Conservation (phyloP, 495 filamentous ascomycete species). For the Neurospora sp. region DNA sequence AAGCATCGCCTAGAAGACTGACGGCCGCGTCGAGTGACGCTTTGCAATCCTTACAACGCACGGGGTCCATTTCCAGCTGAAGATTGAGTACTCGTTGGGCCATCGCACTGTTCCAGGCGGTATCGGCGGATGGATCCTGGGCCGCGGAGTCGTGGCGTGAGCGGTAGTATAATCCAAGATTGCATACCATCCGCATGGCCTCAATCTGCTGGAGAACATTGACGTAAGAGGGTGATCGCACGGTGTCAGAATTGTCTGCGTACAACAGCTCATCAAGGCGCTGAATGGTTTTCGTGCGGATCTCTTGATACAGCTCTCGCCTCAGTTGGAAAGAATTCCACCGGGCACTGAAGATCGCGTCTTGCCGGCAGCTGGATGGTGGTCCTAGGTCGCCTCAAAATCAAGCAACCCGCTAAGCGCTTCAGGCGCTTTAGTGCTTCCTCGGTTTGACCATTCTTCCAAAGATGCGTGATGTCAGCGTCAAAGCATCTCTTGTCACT, state of each 20-base stretch:
- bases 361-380: constrained; percentile 23
- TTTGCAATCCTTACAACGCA: background rate
- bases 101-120: constrained; percentile 7
- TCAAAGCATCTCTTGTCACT: constrained; percentile 24
- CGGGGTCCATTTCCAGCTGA: constrained; percentile 7
- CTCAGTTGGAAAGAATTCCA: constrained; percentile 25
- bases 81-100: constrained; percentile 20
- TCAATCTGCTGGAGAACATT: constrained; percentile 35
- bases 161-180: constrained; percentile 25
- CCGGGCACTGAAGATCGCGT: constrained; percentile 9
- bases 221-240: constrained; percentile 6
- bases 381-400: constrained; percentile 27
- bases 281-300: constrained; percentile 11
- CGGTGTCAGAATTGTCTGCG: background rate
- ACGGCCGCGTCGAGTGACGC: background rate
- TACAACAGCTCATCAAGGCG: constrained; percentile 15
- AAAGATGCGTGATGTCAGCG: constrained; percentile 19
- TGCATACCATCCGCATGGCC: constrained; percentile 30
- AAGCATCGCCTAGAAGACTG: constrained; percentile 1
- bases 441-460: constrained; percentile 24
- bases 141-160: constrained; percentile 5
- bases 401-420: constrained; percentile 21
- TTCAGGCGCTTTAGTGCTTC: constrained; percentile 28
- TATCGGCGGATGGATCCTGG: background rate
- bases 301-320: constrained; percentile 17